A percentile compares a stretch with the other conserved stretches of the same genome.
Conservation (phyloP, 2,329 filamentous ascomycete genomes). For the Fusarium udum region DNA sequence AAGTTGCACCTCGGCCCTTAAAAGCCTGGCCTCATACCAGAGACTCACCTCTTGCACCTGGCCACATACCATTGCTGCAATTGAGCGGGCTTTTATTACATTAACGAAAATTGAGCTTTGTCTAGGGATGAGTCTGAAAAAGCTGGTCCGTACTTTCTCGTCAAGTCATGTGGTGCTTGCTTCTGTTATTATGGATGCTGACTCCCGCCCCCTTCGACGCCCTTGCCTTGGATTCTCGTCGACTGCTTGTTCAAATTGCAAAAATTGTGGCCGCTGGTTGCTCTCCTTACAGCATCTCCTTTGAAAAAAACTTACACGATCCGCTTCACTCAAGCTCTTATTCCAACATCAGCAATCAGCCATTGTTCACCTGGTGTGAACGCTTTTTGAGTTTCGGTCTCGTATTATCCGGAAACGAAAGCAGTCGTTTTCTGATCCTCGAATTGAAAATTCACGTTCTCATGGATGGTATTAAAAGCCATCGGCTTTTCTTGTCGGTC, state of each 20-base stretch:
- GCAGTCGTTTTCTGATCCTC: background rate
- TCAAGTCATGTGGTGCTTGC: background rate
- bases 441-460: background rate
- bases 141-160: background rate
- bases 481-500: background rate
- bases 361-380: conserved; percentile 20
- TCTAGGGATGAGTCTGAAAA: conserved; percentile 21
- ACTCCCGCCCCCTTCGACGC: background rate
- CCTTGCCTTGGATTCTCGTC: conserved; percentile 11
- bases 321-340: background rate
- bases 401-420: background rate
- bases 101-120: background rate
- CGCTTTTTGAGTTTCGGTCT: background rate
- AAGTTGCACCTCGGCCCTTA: conserved; percentile 6
- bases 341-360: background rate
- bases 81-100: background rate
- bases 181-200: background rate
- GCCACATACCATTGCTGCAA: conserved; percentile 21
- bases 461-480: background rate
- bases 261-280: background rate
- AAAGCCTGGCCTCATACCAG: conserved; percentile 32
- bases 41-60: conserved; percentile 3
- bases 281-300: background rate
- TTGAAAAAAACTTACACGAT: background rate
- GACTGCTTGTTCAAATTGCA: background rate